Evolutionary conservation across 768 basidiomycete genomes (phyloP), one percentile per base, ranked within the genome.

Genomic region (Kwoniella botswanensis): DNA sequence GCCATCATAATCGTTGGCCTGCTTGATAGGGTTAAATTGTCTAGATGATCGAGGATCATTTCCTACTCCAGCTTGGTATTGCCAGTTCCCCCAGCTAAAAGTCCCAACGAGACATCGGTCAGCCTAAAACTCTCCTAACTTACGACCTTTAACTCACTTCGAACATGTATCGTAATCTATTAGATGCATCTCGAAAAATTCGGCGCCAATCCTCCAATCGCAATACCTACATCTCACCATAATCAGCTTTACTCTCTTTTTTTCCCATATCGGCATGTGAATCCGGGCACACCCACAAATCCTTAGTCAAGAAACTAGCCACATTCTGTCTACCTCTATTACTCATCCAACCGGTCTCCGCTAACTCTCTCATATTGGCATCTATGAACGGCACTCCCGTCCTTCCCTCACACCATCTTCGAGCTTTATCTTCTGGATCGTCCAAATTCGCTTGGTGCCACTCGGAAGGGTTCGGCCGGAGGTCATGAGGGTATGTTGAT

Each of bases 111-210:
- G 7, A 5, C 35, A 35, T 35, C 35, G 7, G 35, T 9, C 35
- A 35, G 1, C 35, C 35, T 35, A 1, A 35, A 9, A 35, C 1
- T 0, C 35, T 35, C 35, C 0, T 9, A 35, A 35, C 11, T 46
- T 21, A n/a, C 29, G 2, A 60, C 1, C 35, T 7, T 13, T 13
- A 13, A 76, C 79, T 77, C 72, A 80, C 77, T 88, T 89, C 24
- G 85, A 73, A 82, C 96, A 97, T 78, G 94, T 94, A 72, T 84
- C 84, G 62, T 85, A 83, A 65, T 85, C 85, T 10, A 85, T 72
- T 55, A 86, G 67, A 71, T 84, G 82, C 59, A 77, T 79, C 70
- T 86, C 86, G 71, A 86, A 86, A 76, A 83, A 85, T 71, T 86
- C 86, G n/a, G 85, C 86, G 3, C 85, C 86, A 13, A 86, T 72